Conservation (phyloP, 2,329 filamentous ascomycete genomes). For the Verticillium nonalfalfae region DNA sequence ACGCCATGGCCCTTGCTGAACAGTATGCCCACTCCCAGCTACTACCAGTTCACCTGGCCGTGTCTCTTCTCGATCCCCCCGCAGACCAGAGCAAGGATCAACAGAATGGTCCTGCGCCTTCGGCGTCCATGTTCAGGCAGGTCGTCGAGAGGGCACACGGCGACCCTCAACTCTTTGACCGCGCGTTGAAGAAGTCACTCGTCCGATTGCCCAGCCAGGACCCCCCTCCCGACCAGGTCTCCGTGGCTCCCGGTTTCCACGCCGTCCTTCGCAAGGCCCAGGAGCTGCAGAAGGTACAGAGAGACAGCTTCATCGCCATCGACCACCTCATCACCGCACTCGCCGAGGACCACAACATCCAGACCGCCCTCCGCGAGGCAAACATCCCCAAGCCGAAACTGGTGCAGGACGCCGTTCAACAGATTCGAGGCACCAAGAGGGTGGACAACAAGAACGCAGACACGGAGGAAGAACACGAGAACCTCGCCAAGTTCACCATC, state of each 20-base stretch:
- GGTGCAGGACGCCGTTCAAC: slow-evolving; percentile 81
- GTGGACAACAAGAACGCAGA: slow-evolving; percentile 97
- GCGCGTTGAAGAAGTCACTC: slow-evolving; percentile 83
- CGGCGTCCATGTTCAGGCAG: slow-evolving; percentile 82
- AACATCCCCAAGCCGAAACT: slow-evolving; percentile 91
- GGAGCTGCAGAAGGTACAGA: slow-evolving; percentile 94
- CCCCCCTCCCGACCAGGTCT: slow-evolving; percentile 83
- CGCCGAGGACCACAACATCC: slow-evolving; percentile 70
- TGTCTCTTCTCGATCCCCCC: slow-evolving; percentile 70
- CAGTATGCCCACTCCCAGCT: slow-evolving; percentile 91
- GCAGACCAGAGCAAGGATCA: slow-evolving; percentile 75
- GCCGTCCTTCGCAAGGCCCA: slow-evolving; percentile 78
- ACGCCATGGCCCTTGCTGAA: slow-evolving; percentile 81
- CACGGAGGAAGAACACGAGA: slow-evolving; percentile 87
- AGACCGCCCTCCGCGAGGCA: slow-evolving; percentile 70
- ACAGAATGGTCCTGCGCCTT: slow-evolving; percentile 61
- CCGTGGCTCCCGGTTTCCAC: slow-evolving; percentile 74
- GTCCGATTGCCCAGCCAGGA: slow-evolving; percentile 92
- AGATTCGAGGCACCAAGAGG: slow-evolving; percentile 85
- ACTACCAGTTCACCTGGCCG: slow-evolving; percentile 82
- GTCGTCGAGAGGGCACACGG: slow-evolving; percentile 91
- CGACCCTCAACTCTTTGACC: slow-evolving; percentile 82
- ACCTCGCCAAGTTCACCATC: slow-evolving; percentile 95
- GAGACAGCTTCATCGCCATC: slow-evolving; percentile 89
- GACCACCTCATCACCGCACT: slow-evolving; percentile 89